phyloP scores from a whole-genome alignment of 202 grass and related monocot genomes.

The Setaria italica region DNA sequence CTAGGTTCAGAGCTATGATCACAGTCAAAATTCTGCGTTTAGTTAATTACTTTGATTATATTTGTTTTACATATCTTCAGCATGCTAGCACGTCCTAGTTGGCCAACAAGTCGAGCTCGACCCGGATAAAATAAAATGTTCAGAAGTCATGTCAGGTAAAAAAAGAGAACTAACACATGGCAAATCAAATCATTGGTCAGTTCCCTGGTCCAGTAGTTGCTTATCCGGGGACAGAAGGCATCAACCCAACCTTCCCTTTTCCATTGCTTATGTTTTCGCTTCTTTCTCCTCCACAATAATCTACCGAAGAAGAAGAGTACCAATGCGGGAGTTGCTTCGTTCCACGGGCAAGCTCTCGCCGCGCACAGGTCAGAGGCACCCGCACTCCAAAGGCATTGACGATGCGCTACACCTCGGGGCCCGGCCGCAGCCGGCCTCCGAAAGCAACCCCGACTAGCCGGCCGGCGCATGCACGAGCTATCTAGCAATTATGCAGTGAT shows the following conservation, averaged over 20 bases:
- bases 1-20: not conserved
- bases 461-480: not conserved
- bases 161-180: not conserved
- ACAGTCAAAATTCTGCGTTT: not conserved
- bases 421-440: not conserved
- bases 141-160: not conserved
- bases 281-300: slow-evolving; percentile 30
- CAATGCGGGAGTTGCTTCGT: slow-evolving; percentile 37
- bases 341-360: slow-evolving; percentile 35
- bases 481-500: not conserved
- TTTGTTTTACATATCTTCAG: not conserved
- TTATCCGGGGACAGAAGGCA: slow-evolving; percentile 57
- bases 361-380: slow-evolving; percentile 45
- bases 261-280: slow-evolving; percentile 12
- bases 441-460: slow-evolving; percentile 39
- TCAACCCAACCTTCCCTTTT: slow-evolving; percentile 36
- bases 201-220: slow-evolving; percentile 31
- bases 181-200: not conserved
- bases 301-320: not conserved
- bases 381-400: slow-evolving; percentile 66
- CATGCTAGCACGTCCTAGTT: not conserved
- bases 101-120: not conserved
- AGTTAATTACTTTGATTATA: not conserved
- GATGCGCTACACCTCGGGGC: slow-evolving; percentile 16
- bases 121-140: not conserved